Percentiles rank a stretch among this genome's conserved stretches.
Evolutionary conservation across 129 eudicot species (phyloP).

Genomic region (Flaveria trinervia): DNA sequence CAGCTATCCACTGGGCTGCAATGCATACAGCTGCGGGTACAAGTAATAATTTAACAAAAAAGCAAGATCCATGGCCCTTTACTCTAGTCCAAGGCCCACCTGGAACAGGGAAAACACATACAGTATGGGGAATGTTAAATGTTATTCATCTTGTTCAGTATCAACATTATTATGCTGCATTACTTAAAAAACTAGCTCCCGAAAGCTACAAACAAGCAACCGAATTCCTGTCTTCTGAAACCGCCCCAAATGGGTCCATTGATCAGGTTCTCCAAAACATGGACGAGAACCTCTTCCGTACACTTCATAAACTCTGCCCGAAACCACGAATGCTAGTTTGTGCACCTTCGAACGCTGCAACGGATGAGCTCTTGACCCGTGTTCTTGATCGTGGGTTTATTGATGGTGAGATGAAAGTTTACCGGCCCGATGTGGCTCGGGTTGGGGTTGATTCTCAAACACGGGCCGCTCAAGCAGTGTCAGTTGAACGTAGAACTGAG

Average conservation of each 20-base stretch:
- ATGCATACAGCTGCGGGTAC: constrained; percentile 99
- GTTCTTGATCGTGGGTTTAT: constrained; percentile 98
- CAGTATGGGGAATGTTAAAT: constrained; percentile 98
- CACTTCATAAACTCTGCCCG: constrained; percentile 94
- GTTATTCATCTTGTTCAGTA: constrained; percentile 97
- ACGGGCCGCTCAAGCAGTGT: constrained; percentile 96
- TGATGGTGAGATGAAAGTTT: constrained; percentile 97
- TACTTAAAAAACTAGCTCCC: constrained; percentile 92
- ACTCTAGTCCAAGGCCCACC: constrained; percentile 99
- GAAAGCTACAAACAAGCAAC: constrained; percentile 92
- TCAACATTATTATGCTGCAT: constrained; percentile 90
- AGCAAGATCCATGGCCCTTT: constrained; percentile 97
- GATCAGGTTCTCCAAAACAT: constrained; percentile 93
- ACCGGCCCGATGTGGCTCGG: constrained; percentile 96
- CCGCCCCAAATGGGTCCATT: constrained; percentile 66
- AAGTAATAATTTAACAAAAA: constrained; percentile 56
- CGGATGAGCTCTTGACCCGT: constrained; percentile 92
- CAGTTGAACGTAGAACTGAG: constrained; percentile 95
- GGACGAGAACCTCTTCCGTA: constrained; percentile 91
- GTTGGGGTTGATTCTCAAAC: constrained; percentile 97
- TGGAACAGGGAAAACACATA: constrained; percentile 96
- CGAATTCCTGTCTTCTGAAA: constrained; percentile 54
- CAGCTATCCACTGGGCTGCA: constrained; percentile 99
- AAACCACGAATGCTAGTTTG: constrained; percentile 98
- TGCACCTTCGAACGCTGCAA: constrained; percentile 99